phyloP scores from a whole-genome alignment of 495 filamentous ascomycete species.

The Venustampulla echinocandica region DNA sequence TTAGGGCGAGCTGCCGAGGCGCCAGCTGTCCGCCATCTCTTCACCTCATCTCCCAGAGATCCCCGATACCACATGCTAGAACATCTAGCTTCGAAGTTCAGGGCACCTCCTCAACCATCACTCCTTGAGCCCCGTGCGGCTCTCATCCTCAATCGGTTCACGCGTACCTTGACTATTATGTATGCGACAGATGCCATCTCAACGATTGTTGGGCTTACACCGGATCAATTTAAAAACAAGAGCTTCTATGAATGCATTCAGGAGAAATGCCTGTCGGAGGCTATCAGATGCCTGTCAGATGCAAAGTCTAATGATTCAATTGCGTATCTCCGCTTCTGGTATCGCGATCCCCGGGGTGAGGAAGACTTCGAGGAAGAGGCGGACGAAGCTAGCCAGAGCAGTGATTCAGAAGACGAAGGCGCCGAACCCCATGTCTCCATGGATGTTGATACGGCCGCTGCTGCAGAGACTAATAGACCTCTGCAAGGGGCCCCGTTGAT shows the following conservation, averaged over 20 bases:
- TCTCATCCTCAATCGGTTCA: slow-evolving; percentile 81
- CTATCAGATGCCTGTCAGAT: slow-evolving; percentile 67
- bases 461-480: not conserved
- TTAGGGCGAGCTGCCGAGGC: slow-evolving; percentile 72
- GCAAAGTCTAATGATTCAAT: slow-evolving; percentile 93
- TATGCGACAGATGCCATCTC: slow-evolving; percentile 71
- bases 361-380: slow-evolving; percentile 28
- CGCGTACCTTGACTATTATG: slow-evolving; percentile 74
- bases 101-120: slow-evolving; percentile 47
- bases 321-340: slow-evolving; percentile 87
- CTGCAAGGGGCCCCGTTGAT: no score
- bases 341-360: slow-evolving; percentile 55
- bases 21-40: slow-evolving; percentile 67
- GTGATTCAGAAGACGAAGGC: slow-evolving; percentile 23
- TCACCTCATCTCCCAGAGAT: slow-evolving; percentile 73
- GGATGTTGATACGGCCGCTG: slow-evolving; percentile 27
- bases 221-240: slow-evolving; percentile 56
- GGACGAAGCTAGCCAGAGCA: slow-evolving; percentile 17
- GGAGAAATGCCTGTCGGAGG: slow-evolving; percentile 65
- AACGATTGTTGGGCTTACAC: slow-evolving; percentile 60
- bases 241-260: slow-evolving; percentile 79
- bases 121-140: slow-evolving; percentile 73
- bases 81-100: slow-evolving; percentile 77
- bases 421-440: slow-evolving; percentile 20
- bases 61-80: slow-evolving; percentile 88